Base-by-base conservation (phyloP, 2,329 filamentous ascomycete genomes). In the Pleomassaria siparia region DNA sequence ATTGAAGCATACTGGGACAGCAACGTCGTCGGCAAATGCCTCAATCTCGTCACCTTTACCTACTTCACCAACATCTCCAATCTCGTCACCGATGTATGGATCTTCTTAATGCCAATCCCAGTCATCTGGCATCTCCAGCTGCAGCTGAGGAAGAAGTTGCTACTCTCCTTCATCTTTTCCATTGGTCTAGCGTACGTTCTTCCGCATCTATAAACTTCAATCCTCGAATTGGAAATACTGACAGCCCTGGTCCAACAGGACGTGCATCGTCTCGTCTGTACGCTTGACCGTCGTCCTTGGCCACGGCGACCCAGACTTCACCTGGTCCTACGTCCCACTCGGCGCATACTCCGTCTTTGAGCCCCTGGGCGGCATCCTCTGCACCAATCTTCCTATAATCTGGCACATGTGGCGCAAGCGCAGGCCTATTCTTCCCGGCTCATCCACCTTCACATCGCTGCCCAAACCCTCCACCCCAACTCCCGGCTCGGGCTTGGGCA, bases 11-110 rank as follows among this genome's bases (percentile, higher is more conserved):
- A 63, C 33, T 68, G 65, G 65, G 59, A 68, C 39, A 15, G 21
- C 9, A 53, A 32, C n/a, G 62, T 68, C 16, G 51, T 47, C 20
- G 65, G 63, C 5, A 45, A 56, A 35, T 68, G 65, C 40, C 49
- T 67, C 20, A 43, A 62, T 20, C 57, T 66, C 18, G 58, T 63
- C 24, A 61, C 53, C 15, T 68, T 67, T 29, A 61, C 56, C 6
- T 67, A 67, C 46, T 67, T 66, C 48, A 68, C 65, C 26, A 68
- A 68, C 54, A 63, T 68, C 29, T 61, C 59, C 8, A 68, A 68
- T 39, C 52, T 68, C 10, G 53, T 63, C 20, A 67, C 63, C 8
- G 65, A 68, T 41, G 51, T 68, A 11, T 65, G 62, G 59, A 67
- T 68, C 24, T 68, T 68, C 42, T 42, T 68, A 2, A 63, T 68